Evolutionary conservation across 1,284 basidiomycete genomes (phyloP), one percentile per base, ranked within the genome.

Genomic region (Sporisorium iseilematis-ciliati): DNA sequence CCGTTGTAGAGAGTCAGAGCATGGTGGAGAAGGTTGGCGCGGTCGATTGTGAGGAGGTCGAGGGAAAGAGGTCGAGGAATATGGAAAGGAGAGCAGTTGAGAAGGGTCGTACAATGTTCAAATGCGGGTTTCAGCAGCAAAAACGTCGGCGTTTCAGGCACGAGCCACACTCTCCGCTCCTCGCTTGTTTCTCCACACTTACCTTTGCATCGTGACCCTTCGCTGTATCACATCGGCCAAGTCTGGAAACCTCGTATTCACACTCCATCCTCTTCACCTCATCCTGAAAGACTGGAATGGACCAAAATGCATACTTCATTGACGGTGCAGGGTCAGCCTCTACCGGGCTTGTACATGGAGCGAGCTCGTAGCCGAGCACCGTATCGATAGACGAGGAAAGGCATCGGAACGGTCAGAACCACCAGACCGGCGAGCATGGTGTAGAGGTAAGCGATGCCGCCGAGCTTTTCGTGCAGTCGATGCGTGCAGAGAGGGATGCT

Each of bases 381-480:
- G 31, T 33, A 72, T 14, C 57, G 55, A 33, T 51, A 55, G 14
- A 68, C 50, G 7, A 65, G 42, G 21, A 57, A 52, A 1, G 72
- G 72, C 0, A 69, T 53, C 3, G 72, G 66, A 7, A 53, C 45
- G 7, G 66, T 64, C 23, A 75, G 43, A 33, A 70, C 11, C 45
- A 65, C 62, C 14, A 75, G 60, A 14, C 59, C 66, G 4, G 59
- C 72, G 11, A 75, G 63, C 63, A 64, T 51, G 3, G 72, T 75
- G 57, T 70, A 69, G 10, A 70, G 62, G 23, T 58, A 63, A 5
- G 48, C 56, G 14, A 75, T 58, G 29, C 72, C 72, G 2, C 66
- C 72, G 7, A 75, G 72, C 66, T 62, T 65, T 10, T 69, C 59
- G 56, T 62, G 59, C 52, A 75, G 48, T 10, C 52, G 51, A 41